Base-by-base conservation (phyloP, 495 filamentous ascomycete species). In the Bombardia bombarda region DNA sequence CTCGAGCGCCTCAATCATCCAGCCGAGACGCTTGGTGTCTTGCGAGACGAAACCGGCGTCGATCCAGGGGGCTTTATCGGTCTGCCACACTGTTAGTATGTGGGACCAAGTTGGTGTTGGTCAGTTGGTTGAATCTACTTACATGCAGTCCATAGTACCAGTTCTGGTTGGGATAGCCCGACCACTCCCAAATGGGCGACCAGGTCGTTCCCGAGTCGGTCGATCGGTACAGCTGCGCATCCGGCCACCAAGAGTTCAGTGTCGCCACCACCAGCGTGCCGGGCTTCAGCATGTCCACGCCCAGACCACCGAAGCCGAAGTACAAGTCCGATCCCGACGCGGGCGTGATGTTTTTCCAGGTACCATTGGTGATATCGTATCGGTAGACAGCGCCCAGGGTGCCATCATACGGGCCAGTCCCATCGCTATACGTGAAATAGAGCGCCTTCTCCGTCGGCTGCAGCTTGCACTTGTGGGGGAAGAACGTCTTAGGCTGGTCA, bases 1-100 rank as follows among this genome's bases (percentile, higher is more conserved):
- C 12, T 71, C 69, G 16, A 82, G 61, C 0, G 74, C 64, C 39
- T 80, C 77, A 23, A 82, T 76, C 78, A 79, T 80, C 77, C 78
- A 80, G 28, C 77, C 78, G 18, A 80, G 61, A 24, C 65, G 65
- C 54, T 73, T 72, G 14, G 53, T 68, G 43, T 72, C 70, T 9
- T 56, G 51, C 13, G 66, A 63, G 20, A 72, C 42, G 43, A 69
- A 72, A 23, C 63, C 70, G 24, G 61, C 51, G 51, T 66, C 63
- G 53, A 68, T 66, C 73, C 73, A 74, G 23, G 68, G 71, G 10
- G 62, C 73, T 38, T 60, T 69, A 22, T 58, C 54, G 35, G 63
- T 62, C 44, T 53, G 44, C n/a, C n/a, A n/a, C n/a, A n/a, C n/a
- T 7, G 8, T 2, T 1, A 17, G 45, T 40, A 8, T 48, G 38